Evolutionary conservation across 305 asterid species (phyloP), one percentile per base, ranked within the genome.

Genomic region (Stenogyne calaminthoides): DNA sequence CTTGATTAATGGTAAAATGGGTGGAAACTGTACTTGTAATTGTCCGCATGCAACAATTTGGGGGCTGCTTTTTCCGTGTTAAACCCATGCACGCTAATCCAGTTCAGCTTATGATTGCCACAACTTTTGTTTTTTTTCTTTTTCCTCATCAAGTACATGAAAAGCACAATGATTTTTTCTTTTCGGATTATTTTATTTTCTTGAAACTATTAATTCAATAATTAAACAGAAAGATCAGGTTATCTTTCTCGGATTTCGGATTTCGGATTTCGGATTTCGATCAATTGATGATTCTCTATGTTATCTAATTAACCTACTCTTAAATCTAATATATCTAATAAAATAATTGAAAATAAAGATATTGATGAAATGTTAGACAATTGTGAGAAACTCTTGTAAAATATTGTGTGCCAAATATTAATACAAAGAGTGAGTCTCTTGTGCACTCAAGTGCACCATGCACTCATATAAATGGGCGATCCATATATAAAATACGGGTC

Each of bases 1-100:
- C 49, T 42, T 11, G n/a, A 42, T 42, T 47, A 47, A 47, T 47
- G 51, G 0, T 0, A 44, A 44, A 44, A 14, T 12, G 52, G 16
- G 51, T 44, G 8, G 49, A 10, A 40, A 9, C 4, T 40, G 3
- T 42, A 42, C 0, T 36, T 40, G 18, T 14, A 12, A 46, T 18
- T 46, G 18, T 52, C 9, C 22, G 81, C 82, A 69, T 67, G 76
- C 82, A 73, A 47, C 73, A 16, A 37, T 60, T 57, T 47, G 64
- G 78, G 59, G 76, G 80, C 63, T 72, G 69, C 76, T 71, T 78
- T 67, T 57, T 42, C 19, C 44, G 34, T 54, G 29, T 44, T 19
- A 11, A 58, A 47, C 52, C 29, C 47, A 69, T 61, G 75, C 75
- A 69, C 68, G 75, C 75, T 67, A 36, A 70, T 65, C 67, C 52